Conservation (phyloP, 2,329 filamentous ascomycete genomes). For the Didymella sp. region DNA sequence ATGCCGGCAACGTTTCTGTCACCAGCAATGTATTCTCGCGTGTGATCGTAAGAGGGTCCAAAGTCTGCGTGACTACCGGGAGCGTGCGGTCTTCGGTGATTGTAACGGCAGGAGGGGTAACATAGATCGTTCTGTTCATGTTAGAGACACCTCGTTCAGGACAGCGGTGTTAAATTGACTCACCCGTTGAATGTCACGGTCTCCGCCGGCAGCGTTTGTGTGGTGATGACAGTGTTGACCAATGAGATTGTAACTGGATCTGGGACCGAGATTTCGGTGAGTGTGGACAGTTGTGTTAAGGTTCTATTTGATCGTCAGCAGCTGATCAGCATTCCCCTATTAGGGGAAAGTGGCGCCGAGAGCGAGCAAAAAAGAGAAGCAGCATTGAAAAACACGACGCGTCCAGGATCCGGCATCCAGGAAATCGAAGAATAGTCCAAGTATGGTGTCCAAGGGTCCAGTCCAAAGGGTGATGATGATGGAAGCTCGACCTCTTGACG, state of each 20-base stretch:
- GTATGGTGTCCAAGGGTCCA: not conserved
- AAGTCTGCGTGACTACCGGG: not conserved
- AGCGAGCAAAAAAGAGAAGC: not conserved
- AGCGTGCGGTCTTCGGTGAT: not conserved
- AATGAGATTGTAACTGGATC: not conserved
- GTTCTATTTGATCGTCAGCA: slow-evolving; percentile 7
- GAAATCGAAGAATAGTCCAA: not conserved
- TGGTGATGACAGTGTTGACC: slow-evolving; percentile 1
- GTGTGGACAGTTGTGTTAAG: slow-evolving; percentile 1
- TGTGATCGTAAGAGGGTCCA: not conserved
- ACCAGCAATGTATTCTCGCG: not conserved
- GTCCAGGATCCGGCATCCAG: not conserved
- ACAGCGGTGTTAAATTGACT: not conserved
- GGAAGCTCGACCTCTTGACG: not conserved
- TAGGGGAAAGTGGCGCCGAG: not conserved
- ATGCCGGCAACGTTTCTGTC: slow-evolving; percentile 5
- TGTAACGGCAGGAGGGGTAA: slow-evolving; percentile 1
- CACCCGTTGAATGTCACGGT: slow-evolving; percentile 10
- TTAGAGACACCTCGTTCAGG: not conserved
- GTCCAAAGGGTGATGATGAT: not conserved
- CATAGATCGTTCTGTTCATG: not conserved
- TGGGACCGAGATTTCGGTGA: not conserved
- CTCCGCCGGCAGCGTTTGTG: not conserved
- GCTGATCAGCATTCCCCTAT: not conserved
- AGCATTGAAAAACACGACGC: slow-evolving; percentile 3